Percentiles rank a stretch among this genome's conserved stretches.
Evolutionary conservation across 768 basidiomycete species (phyloP).

Genomic region (Strobilomyces dryophilus): DNA sequence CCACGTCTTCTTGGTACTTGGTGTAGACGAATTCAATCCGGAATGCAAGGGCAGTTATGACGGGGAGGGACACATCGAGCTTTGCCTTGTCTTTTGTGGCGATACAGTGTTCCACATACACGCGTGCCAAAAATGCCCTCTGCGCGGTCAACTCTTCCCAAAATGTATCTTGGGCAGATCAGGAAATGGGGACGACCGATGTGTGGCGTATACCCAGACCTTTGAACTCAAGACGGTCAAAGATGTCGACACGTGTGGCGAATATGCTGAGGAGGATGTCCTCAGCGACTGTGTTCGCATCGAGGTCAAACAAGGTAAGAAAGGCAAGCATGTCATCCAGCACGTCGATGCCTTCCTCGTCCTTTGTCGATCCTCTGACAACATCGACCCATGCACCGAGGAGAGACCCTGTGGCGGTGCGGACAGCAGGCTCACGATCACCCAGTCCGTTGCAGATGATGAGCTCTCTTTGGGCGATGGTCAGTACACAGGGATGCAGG

Average conservation of each 20-base stretch:
- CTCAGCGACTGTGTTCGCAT: constrained; percentile 57
- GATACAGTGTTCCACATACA: constrained; percentile 77
- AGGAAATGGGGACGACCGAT: background rate
- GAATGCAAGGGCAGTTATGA: constrained; percentile 79
- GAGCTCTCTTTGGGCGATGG: constrained; percentile 68
- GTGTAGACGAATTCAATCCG: constrained; percentile 67
- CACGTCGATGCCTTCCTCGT: constrained; percentile 36
- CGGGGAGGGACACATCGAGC: constrained; percentile 72
- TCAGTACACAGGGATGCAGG: constrained; percentile 62
- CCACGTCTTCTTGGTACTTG: constrained; percentile 42
- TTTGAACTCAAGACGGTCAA: constrained; percentile 64
- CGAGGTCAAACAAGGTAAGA: constrained; percentile 57
- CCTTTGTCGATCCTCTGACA: constrained; percentile 32
- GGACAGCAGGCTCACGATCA: constrained; percentile 75
- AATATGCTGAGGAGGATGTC: constrained; percentile 76
- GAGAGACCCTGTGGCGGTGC: constrained; percentile 64
- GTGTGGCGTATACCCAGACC: constrained; percentile 39
- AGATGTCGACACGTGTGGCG: constrained; percentile 55
- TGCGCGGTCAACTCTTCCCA: constrained; percentile 72
- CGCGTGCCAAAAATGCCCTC: constrained; percentile 75
- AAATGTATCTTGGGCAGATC: constrained; percentile 49
- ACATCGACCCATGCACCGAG: constrained; percentile 71
- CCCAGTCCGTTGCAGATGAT: constrained; percentile 81
- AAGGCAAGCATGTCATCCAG: constrained; percentile 43
- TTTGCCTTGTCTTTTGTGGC: constrained; percentile 55